These are phyloP conservation scores for Malus hybrid DNA, from an alignment of 331 rosid species.

Conservation along the genomic window DNA sequence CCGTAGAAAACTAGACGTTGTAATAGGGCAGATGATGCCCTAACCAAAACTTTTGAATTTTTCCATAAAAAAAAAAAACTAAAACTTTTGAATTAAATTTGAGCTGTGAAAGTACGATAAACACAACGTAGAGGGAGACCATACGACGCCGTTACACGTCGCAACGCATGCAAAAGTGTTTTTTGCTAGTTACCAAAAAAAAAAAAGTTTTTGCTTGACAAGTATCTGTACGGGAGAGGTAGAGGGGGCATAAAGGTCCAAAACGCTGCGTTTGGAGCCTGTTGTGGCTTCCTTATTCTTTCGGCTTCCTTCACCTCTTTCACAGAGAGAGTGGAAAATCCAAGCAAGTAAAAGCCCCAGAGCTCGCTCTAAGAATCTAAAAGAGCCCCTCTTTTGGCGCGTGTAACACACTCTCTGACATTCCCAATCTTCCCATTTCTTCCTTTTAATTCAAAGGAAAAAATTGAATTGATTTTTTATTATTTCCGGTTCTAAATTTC, in stretches of 20 bases:
- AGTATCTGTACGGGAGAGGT: neutral
- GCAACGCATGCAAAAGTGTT: neutral
- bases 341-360: conserved; percentile 19
- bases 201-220: neutral
- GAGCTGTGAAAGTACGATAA: neutral
- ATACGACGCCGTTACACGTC: conserved; percentile 1
- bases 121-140: neutral
- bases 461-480: neutral
- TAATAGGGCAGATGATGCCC: neutral
- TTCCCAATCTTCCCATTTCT: neutral
- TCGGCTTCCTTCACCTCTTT: neutral
- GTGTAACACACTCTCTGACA: conserved; percentile 25
- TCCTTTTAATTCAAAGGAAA: neutral
- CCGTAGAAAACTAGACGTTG: neutral
- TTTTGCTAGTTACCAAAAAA: neutral
- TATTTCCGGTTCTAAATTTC: neutral
- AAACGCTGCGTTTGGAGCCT: conserved; percentile 43
- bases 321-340: conserved; percentile 4
- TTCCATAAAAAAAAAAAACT: too few species aligned
- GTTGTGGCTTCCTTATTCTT: neutral
- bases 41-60: neutral
- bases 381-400: conserved; percentile 14
- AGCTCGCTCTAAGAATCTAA: conserved; percentile 47
- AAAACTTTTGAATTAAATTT: neutral
- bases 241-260: conserved; percentile 10